Percentiles rank a stretch among this genome's conserved stretches.
These are phyloP conservation scores for Eimeria necatrix DNA, from an alignment of 169 alveolate species.

Conservation along the genomic window DNA sequence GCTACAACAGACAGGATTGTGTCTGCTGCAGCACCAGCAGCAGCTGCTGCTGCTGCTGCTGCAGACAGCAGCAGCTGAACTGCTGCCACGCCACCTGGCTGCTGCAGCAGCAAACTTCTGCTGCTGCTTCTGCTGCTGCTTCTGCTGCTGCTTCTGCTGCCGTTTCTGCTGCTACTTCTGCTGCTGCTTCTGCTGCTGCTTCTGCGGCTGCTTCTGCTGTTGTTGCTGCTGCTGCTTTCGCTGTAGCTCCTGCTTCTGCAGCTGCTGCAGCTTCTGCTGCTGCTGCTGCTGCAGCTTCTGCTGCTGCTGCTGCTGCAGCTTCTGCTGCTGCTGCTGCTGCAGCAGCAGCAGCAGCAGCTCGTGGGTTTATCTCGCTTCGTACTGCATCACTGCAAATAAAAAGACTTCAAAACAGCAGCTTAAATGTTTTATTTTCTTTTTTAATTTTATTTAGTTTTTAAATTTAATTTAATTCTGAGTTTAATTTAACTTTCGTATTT, in stretches of 20 bases:
- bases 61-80: no score
- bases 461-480: not conserved
- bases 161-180: no score
- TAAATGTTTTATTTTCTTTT: no score
- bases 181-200: no score
- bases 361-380: slow-evolving; percentile 39
- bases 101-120: no score
- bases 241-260: not conserved
- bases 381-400: slow-evolving; percentile 50
- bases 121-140: no score
- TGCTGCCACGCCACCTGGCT: no score
- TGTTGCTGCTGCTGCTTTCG: not conserved
- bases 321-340: not conserved
- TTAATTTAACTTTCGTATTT: not conserved
- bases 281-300: not conserved
- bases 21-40: no score
- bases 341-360: not conserved
- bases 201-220: no score
- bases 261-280: not conserved
- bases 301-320: not conserved
- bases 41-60: no score
- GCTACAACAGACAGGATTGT: no score
- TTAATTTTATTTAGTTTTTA: not conserved
- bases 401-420: not conserved
- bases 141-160: no score